Base-by-base conservation (phyloP, 306 rosid species). In the Lablab purpureus region DNA sequence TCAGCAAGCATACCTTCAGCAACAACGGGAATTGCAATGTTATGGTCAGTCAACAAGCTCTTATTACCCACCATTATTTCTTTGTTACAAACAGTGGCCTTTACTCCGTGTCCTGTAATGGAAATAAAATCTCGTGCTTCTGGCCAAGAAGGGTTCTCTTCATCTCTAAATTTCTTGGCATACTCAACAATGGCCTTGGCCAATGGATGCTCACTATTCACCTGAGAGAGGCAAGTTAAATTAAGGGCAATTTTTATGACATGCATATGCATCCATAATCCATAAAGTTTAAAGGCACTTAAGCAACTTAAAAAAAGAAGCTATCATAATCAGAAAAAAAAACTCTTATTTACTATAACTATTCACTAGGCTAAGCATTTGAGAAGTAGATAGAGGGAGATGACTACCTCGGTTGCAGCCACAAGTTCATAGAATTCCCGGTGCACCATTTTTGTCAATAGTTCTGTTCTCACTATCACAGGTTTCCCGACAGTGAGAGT, bases 401-500 rank as follows among this genome's bases (percentile, higher is more conserved):
- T 17, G 67, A 71, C 10, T 81, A 92, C 97, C 97, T 94, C 98
- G n/a, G 85, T 80, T 72, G 97, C 97, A 56, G 96, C 97, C 51
- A 91, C 85, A 67, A 92, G 93, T 88, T 92, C 96, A 62, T 84
- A 89, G 86, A 94, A 89, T 32, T 94, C 93, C 14, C 36, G 79
- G 41, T 59, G 87, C 10, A 72, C 82, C 88, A 86, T 87, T 36
- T 79, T 82, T 32, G 66, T 84, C 27, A 89, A 59, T 34, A 87
- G 77, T 85, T 45, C 86, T 71, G 87, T 85, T 63, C 46, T 87
- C 30, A 94, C 96, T 76, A 90, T 92, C 64, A 80, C 90, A 3
- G 97, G 97, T 82, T 92, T 90, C 77, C 98, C 98, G 52, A 82
- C 43, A 23, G 97, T 94, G 76, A 92, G 97, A 46, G 98, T 94